phyloP scores from a whole-genome alignment of 2,329 filamentous ascomycete species.

The Monosporascus sp. region DNA sequence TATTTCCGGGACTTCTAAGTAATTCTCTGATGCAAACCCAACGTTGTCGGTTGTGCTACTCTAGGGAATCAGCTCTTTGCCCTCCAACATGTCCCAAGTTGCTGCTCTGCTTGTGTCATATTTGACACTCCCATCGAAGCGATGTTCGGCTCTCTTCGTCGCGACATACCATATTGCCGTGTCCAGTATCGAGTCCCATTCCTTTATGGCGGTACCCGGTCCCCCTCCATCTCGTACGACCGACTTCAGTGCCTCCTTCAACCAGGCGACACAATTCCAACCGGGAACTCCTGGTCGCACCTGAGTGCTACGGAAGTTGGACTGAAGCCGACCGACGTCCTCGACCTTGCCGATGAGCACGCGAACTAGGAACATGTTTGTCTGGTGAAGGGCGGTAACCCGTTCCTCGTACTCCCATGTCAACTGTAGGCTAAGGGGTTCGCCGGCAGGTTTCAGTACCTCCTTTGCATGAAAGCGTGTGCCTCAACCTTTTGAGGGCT shows the following conservation, averaged over 20 bases:
- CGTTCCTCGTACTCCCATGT: constrained; percentile 21
- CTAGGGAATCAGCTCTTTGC: constrained; percentile 8
- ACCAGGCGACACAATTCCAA: constrained; percentile 41
- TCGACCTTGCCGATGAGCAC: constrained; percentile 27
- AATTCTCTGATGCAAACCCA: too few species aligned
- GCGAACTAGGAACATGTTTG: constrained; percentile 17
- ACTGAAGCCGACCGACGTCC: constrained; percentile 19
- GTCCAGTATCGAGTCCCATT: constrained; percentile 31
- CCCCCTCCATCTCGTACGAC: constrained; percentile 23
- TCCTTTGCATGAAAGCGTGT: constrained; percentile 31
- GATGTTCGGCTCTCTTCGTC: constrained; percentile 32
- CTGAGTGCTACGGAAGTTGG: constrained; percentile 26
- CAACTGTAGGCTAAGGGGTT: constrained; percentile 14
- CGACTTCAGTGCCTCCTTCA: constrained; percentile 33
- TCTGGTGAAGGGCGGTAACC: constrained; percentile 2
- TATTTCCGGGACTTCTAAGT: constrained; percentile 13
- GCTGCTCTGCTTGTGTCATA: constrained; percentile 26
- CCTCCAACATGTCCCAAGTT: constrained; percentile 32
- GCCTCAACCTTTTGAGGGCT: constrained; percentile 15
- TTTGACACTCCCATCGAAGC: constrained; percentile 32
- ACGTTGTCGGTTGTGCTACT: too few species aligned
- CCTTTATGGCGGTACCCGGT: constrained; percentile 25
- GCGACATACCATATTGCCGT: constrained; percentile 33
- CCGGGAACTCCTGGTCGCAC: constrained; percentile 22
- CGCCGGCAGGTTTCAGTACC: constrained; percentile 4